A percentile compares a stretch with the other conserved stretches of the same genome.
Evolutionary conservation across 2,329 filamentous ascomycete genomes (phyloP).

Genomic region (Colletotrichum tabaci): DNA sequence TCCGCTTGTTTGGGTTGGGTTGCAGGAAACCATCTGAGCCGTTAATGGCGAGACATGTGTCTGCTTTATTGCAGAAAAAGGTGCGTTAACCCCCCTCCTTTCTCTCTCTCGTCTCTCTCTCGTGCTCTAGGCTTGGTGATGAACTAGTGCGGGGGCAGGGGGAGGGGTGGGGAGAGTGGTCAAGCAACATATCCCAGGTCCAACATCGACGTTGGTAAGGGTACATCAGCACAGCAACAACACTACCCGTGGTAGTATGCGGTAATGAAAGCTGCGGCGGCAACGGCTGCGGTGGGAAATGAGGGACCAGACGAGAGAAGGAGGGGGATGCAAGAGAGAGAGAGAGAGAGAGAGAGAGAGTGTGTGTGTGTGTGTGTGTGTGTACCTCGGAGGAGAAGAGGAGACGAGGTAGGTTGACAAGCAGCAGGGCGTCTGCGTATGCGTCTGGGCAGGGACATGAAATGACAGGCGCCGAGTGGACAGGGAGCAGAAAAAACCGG

Average conservation of each 20-base stretch:
- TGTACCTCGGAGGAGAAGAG: conserved; percentile 47
- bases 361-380: background rate
- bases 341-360: too few species aligned
- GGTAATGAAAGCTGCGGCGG: conserved; percentile 38
- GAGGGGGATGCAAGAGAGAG: conserved; percentile 46
- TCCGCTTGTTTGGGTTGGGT: conserved; percentile 44
- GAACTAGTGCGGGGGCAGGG: conserved; percentile 41
- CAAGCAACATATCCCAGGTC: conserved; percentile 33
- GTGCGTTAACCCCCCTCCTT: conserved; percentile 7
- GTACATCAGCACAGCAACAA: conserved; percentile 35
- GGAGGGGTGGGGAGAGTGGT: conserved; percentile 34
- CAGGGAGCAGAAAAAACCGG: conserved; percentile 29
- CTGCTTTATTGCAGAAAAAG: conserved; percentile 73
- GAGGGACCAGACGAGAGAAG: conserved; percentile 45
- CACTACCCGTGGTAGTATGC: conserved; percentile 24
- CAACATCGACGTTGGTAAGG: conserved; percentile 38
- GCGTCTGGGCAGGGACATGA: conserved; percentile 22
- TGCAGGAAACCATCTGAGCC: conserved; percentile 64
- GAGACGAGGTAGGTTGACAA: conserved; percentile 19
- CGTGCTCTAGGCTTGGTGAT: conserved; percentile 28
- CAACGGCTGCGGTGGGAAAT: conserved; percentile 49
- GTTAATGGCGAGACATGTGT: conserved; percentile 72
- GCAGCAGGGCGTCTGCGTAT: conserved; percentile 23
- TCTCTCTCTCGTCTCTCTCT: background rate
- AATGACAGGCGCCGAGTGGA: conserved; percentile 15